Evolutionary conservation across 2,329 filamentous ascomycete species (phyloP), one percentile per base, ranked within the genome.

Genomic region (Colletotrichum shisoi): DNA sequence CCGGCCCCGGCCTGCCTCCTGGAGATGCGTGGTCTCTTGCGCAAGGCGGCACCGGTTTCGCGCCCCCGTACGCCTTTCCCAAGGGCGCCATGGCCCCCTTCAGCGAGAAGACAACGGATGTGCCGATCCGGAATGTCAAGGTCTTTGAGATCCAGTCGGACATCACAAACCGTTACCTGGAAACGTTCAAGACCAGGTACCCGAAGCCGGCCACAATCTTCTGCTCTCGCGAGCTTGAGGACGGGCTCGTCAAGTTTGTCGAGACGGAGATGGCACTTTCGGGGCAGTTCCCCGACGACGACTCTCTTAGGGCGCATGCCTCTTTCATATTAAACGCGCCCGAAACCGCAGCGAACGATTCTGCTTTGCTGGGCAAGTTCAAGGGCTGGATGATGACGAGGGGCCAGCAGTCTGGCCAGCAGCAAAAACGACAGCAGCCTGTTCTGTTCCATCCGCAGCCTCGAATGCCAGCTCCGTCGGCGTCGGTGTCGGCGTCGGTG

Each of bases 151-250:
- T 83, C 19, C 79, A 79, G n/a, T 76, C 77, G 9, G 73, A 75
- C 2, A 81, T 83, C 2, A 82, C 81, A 0, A 83, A 83, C 74
- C 81, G 80, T 57, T 87, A 80, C 71, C 71, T 85, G 40, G 78
- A 80, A 69, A 78, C 76, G 2, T 76, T 86, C 42, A 75, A 78
- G 1, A 79, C 76, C 9, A 78, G 81, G 6, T 81, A 80, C 65
- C 76, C 79, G 15, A 79, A 80, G 11, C 84, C 83, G 0, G 82
- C 84, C 0, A 74, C 75, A 9, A 79, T 88, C 0, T 89, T 89
- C 73, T 87, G 84, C 74, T 86, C 83, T 19, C 79, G 84, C 7
- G 85, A 88, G 71, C 79, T 89, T 24, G 87, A 89, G 73, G 77
- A 74, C n/a, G 84, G 83, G 2, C 76, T 89, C 15, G 73, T 79